A percentile compares a stretch with the other conserved stretches of the same genome.
phyloP scores from a whole-genome alignment of 345 rosid species.

The Nasturtium officinale region DNA sequence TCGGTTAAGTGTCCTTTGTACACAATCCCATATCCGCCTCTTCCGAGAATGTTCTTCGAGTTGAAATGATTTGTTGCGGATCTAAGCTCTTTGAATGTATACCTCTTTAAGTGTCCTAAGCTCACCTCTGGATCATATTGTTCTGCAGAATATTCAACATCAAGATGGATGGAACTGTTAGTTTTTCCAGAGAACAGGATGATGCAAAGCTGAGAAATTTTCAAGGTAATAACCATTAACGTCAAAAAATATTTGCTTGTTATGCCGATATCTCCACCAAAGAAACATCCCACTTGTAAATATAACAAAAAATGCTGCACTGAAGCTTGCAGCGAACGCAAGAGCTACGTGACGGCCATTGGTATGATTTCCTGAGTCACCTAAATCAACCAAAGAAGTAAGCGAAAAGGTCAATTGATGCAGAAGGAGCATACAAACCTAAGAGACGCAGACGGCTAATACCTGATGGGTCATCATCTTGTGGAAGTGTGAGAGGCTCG shows the following conservation, averaged over 20 bases:
- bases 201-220: background rate
- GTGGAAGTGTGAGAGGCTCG: constrained; percentile 89
- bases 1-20: constrained; percentile 84
- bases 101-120: constrained; percentile 89
- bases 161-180: background rate
- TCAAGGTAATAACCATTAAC: constrained; percentile 72
- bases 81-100: constrained; percentile 85
- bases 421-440: background rate
- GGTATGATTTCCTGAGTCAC: constrained; percentile 54
- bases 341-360: constrained; percentile 69
- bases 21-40: constrained; percentile 94
- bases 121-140: constrained; percentile 88
- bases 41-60: constrained; percentile 85
- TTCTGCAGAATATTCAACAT: constrained; percentile 51
- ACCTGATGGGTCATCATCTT: constrained; percentile 76
- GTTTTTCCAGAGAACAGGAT: background rate
- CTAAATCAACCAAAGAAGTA: constrained; percentile 45
- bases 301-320: constrained; percentile 69
- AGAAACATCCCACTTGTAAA: constrained; percentile 60
- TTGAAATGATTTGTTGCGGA: constrained; percentile 86
- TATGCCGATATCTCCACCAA: constrained; percentile 90
- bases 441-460: background rate
- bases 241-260: constrained; percentile 95
- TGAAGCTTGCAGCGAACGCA: constrained; percentile 86
- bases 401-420: background rate